A percentile compares a stretch with the other conserved stretches of the same genome.
Conservation (phyloP, 2,329 filamentous ascomycete species). For the Ceratocystis huliohia region DNA sequence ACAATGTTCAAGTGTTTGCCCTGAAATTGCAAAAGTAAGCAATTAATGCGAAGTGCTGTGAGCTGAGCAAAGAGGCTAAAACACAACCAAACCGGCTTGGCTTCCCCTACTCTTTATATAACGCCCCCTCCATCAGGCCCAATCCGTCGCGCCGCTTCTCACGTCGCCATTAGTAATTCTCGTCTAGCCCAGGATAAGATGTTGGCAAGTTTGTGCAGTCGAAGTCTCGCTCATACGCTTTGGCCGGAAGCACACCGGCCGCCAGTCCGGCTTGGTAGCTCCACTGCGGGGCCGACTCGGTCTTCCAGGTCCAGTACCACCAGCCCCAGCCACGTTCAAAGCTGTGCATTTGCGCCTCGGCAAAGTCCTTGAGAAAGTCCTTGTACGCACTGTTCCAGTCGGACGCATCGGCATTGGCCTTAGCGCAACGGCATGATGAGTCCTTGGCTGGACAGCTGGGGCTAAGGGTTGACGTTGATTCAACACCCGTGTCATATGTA, state of each 20-base stretch:
- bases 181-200: constrained; percentile 39
- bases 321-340: constrained; percentile 93
- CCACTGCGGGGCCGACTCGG: constrained; percentile 77
- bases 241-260: constrained; percentile 65
- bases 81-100: no score
- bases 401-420: constrained; percentile 60
- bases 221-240: constrained; percentile 59
- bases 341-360: constrained; percentile 87
- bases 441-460: constrained; percentile 62
- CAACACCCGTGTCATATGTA: constrained; percentile 58
- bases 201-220: constrained; percentile 50
- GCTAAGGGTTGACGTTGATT: constrained; percentile 47
- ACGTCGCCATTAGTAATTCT: constrained; percentile 26
- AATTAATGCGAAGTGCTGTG: no score
- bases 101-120: no score
- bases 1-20: no score
- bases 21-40: no score
- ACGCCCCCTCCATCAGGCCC: background rate
- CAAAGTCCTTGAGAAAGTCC: constrained; percentile 75
- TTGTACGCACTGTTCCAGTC: constrained; percentile 65
- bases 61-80: no score
- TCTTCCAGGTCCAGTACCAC: constrained; percentile 99
- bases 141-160: background rate
- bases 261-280: constrained; percentile 72
- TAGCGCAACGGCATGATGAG: constrained; percentile 55